phyloP scores from a whole-genome alignment of 129 eudicot species.

The carrot (Daucus carota) region DH1_v3.0 NC_030385.2:33317501-33318000 shows the following conservation, averaged over 20 bases:
- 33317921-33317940: slow-evolving; percentile 17
- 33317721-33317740: slow-evolving; percentile 9
- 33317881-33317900: slow-evolving; percentile 9
- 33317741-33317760: slow-evolving; percentile 21
- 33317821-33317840: slow-evolving; percentile 34
- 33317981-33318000: slow-evolving; percentile 10
- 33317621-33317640: not conserved
- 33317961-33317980: slow-evolving; percentile 16
- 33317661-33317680: not conserved
- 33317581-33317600: not conserved
- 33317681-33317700: slow-evolving; percentile 27
- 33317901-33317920: slow-evolving; percentile 25
- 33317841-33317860: slow-evolving; percentile 32
- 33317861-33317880: slow-evolving; percentile 35
- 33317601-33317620: not conserved
- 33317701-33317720: slow-evolving; percentile 30
- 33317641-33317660: not conserved
- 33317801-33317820: slow-evolving; percentile 30
- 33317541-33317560: not conserved
- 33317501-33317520: slow-evolving; percentile 47
- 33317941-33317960: not conserved
- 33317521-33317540: slow-evolving; percentile 41
- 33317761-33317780: slow-evolving; percentile 29
- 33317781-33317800: slow-evolving; percentile 40
- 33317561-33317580: no score